These are phyloP conservation scores for Pythium dissotocum DNA, from an alignment of 352 stramenopile genomes.

Conservation along the genomic window DNA sequence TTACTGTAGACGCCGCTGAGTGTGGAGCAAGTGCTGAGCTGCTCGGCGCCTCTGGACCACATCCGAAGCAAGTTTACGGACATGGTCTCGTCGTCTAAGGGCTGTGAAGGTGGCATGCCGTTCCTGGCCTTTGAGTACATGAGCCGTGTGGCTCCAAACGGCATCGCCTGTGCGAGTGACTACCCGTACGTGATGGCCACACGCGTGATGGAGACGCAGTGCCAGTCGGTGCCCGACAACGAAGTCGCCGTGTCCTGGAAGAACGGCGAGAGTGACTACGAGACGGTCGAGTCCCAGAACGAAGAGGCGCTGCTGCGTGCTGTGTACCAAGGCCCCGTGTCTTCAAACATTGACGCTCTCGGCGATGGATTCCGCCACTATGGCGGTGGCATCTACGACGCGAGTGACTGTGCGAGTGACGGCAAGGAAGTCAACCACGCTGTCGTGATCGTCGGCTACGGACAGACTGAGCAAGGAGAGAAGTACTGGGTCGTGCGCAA, in stretches of 20 bases:
- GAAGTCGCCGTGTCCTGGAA: conserved; percentile 58
- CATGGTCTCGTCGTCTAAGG: conserved; percentile 78
- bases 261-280: conserved; percentile 49
- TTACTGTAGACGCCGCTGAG: conserved; percentile 54
- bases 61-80: conserved; percentile 70
- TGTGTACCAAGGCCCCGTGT: conserved; percentile 66
- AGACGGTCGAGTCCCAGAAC: conserved; percentile 46
- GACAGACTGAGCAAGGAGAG: conserved; percentile 61
- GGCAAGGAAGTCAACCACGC: conserved; percentile 86
- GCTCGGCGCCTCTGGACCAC: conserved; percentile 69
- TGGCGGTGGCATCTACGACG: conserved; percentile 84
- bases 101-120: conserved; percentile 88
- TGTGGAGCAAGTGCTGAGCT: conserved; percentile 86
- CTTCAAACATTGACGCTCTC: conserved; percentile 72
- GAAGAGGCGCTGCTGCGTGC: conserved; percentile 67
- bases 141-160: conserved; percentile 50
- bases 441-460: conserved; percentile 86
- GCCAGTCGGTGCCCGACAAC: conserved; percentile 26
- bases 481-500: conserved; percentile 91
- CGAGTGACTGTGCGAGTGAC: conserved; percentile 66
- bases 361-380: conserved; percentile 86
- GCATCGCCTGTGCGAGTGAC: conserved; percentile 62
- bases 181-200: conserved; percentile 87
- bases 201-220: conserved; percentile 44
- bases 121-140: conserved; percentile 91